A percentile compares a stretch with the other conserved stretches of the same genome.
phyloP scores from a whole-genome alignment of 2,329 filamentous ascomycete genomes.

The Harringtonia aguacate region DNA sequence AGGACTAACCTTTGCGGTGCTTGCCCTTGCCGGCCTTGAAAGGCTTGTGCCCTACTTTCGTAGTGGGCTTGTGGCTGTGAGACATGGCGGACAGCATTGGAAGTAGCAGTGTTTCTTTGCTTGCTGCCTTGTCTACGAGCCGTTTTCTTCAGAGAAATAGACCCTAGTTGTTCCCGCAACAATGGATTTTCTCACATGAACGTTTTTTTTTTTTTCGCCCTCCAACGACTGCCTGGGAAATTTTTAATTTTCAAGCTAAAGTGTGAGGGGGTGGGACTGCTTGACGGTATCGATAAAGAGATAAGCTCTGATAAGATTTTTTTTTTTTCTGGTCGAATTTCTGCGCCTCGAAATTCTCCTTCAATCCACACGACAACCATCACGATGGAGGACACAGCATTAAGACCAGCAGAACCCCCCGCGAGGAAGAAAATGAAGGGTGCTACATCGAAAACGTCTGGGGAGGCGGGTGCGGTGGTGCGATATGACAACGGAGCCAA shows the following conservation, averaged over 20 bases:
- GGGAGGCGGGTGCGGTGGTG: neutral
- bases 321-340: constrained; percentile 2
- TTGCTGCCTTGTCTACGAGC: neutral
- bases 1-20: constrained; percentile 10
- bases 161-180: neutral
- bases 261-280: neutral
- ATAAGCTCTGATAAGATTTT: constrained; percentile 2
- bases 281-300: neutral
- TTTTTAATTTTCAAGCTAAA: constrained; percentile 3
- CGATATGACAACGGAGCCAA: constrained; percentile 38
- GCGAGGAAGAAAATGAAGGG: constrained; percentile 4
- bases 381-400: neutral
- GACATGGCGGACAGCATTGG: constrained; percentile 24
- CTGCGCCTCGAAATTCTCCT: neutral
- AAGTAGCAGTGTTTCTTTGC: too few species aligned
- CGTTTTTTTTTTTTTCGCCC: neutral
- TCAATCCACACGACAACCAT: neutral
- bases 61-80: constrained; percentile 88
- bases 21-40: constrained; percentile 87
- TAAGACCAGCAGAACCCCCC: neutral
- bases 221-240: neutral
- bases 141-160: neutral
- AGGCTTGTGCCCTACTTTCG: constrained; percentile 76
- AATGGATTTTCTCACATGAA: neutral
- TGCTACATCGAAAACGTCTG: neutral